Evolutionary conservation across 192 early-diverging fungal genomes (phyloP), one percentile per base, ranked within the genome.

Genomic region (Piromyces finnis): DNA sequence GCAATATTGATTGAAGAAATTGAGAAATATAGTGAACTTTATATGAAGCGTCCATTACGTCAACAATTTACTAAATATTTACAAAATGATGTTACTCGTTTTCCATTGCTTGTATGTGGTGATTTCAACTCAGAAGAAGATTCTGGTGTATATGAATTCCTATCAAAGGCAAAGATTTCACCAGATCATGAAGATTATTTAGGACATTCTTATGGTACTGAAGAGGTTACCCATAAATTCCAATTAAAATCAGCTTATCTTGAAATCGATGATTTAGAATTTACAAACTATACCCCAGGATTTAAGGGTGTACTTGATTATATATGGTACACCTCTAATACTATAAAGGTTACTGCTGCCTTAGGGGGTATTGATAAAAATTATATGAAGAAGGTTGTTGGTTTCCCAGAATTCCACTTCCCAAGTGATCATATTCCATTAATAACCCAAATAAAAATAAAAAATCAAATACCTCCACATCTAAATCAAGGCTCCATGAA

Each of bases 241-340:
- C 86, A 91, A 12, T 89, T 99, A 77, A 95, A 92, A 79, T 94
- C 92, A 27, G 88, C 94, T 9, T 97, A 98, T 82, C 86, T 90
- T 7, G 85, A 90, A 78, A 83, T 91, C 0, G 88, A 85, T 22
- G 93, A 95, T 79, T 84, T 98, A 35, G 92, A 92, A n/a, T 92
- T 96, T 86, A 99, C 97, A 22, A 99, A 96, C 82, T 94, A 88
- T 83, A 95, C 92, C 18, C 94, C 96, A n/a, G 84, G 82, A 1
- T 99, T 94, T 83, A 90, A 87, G 79, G 95, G 94, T 0, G 92
- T 92, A 26, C 94, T 99, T 80, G 97, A 99, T 87, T 97, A 97
- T 82, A 94, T 99, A 78, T 99, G 94, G 92, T 95, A 95, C 85
- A 88, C 92, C 9, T 91, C 87, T 26, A 90, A 90, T 35, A 91